These are phyloP conservation scores for Phialemoniopsis sp. DNA, from an alignment of 2,329 filamentous ascomycete species.

Conservation along the genomic window DNA sequence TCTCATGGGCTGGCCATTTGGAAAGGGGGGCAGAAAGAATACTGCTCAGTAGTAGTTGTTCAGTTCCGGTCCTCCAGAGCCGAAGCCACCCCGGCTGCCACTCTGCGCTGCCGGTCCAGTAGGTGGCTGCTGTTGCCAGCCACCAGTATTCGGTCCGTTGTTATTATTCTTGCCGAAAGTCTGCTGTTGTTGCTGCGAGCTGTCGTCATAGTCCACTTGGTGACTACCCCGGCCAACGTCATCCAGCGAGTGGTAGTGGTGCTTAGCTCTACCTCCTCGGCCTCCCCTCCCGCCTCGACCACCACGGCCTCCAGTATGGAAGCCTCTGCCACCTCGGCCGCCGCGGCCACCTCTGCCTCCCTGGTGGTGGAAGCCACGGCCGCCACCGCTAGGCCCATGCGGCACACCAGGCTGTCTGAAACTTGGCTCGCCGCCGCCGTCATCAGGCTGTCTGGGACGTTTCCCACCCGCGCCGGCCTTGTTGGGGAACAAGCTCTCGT, in stretches of 20 bases:
- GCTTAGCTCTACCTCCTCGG: slow-evolving; percentile 2
- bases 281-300: slow-evolving; percentile 1
- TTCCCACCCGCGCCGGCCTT: neutral
- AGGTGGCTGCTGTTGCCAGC: neutral
- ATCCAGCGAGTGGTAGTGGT: slow-evolving; percentile 12
- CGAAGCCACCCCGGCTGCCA: neutral
- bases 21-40: no score
- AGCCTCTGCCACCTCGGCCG: slow-evolving; percentile 4
- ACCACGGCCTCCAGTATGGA: slow-evolving; percentile 2
- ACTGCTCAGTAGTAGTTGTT: slow-evolving; percentile 1
- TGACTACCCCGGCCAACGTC: slow-evolving; percentile 6
- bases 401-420: neutral
- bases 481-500: slow-evolving; percentile 56
- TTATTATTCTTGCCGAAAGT: neutral
- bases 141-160: neutral
- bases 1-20: no score
- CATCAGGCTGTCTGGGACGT: neutral
- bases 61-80: slow-evolving; percentile 1
- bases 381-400: neutral
- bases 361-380: slow-evolving; percentile 1
- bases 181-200: slow-evolving; percentile 1
- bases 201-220: slow-evolving; percentile 3
- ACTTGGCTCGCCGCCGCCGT: neutral
- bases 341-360: slow-evolving; percentile 3
- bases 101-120: neutral